Evolutionary conservation across 1,139 yeast genomes (phyloP), one percentile per base, ranked within the genome.

Genomic region (Pichia sp.): DNA sequence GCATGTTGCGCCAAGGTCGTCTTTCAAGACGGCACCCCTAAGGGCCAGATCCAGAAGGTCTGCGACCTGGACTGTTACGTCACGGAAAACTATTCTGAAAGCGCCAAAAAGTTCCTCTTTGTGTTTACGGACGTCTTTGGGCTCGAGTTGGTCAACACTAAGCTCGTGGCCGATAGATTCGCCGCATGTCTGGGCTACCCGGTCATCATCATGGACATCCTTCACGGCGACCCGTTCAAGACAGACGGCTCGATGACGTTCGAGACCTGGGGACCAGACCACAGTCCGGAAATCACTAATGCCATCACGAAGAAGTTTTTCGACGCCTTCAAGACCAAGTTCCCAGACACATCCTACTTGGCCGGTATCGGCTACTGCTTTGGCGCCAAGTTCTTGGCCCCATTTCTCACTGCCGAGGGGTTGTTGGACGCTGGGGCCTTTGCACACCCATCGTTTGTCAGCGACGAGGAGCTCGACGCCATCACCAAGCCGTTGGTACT

Each of bases 371-470:
- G 97, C 19, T 84, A 88, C 75, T 90, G 97, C 73, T 90, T 77
- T 63, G 97, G 97, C 64, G 96, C 90, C 51, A 85, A 84, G 69
- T 83, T 74, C 61, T 82, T 78, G 32, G 66, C 85, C 50, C 81
- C 78, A 56, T 77, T 84, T 55, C 71, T 85, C 51, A 71, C 79
- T 1, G 69, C 70, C 16, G 73, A 66, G 30, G 85, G 84, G 26
- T 62, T 70, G 6, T 69, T 81, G 32, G 78, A 82, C 57, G 86
- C 77, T 36, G 90, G 80, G 62, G 95, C 92, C 8, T 69, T 80
- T 57, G 93, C 92, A 13, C 97, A 90, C 69, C 97, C 97, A 11
- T 84, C 95, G 1, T 76, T 84, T 57, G 84, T 87, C 38, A 56
- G 77, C 8, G 76, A 78, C 34, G 90, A 82, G 32, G 95, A 87